Evolutionary conservation across 2,329 filamentous ascomycete genomes (phyloP).

Genomic region (Paecilomyces sp.): DNA sequence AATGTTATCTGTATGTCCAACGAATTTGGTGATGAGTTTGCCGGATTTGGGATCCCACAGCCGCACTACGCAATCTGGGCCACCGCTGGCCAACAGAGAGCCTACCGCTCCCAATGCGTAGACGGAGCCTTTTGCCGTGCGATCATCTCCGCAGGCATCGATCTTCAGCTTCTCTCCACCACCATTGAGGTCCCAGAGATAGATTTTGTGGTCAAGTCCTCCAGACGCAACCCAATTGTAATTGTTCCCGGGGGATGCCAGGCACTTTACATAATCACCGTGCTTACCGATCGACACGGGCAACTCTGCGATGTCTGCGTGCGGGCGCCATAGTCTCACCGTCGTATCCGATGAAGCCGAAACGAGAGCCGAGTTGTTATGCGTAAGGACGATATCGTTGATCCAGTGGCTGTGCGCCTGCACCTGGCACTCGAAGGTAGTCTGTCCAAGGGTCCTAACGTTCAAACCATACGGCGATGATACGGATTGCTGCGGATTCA

Average conservation of each 20-base stretch:
- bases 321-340: conserved; percentile 85
- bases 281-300: conserved; percentile 83
- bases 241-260: conserved; percentile 66
- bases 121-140: conserved; percentile 82
- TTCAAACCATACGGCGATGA: conserved; percentile 14
- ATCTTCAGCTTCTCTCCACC: conserved; percentile 82
- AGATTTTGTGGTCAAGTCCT: conserved; percentile 85
- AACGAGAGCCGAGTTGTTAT: conserved; percentile 70
- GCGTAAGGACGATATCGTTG: conserved; percentile 79
- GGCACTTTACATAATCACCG: conserved; percentile 91
- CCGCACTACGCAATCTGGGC: conserved; percentile 85
- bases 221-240: conserved; percentile 89
- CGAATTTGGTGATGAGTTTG: conserved; percentile 88
- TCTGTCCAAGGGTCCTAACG: conserved; percentile 29
- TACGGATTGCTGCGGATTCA: conserved; percentile 18
- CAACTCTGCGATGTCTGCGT: conserved; percentile 54
- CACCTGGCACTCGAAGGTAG: conserved; percentile 55
- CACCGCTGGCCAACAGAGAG: conserved; percentile 80
- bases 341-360: conserved; percentile 91
- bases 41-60: conserved; percentile 87
- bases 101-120: conserved; percentile 80
- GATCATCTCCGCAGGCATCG: conserved; percentile 66
- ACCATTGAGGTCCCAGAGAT: conserved; percentile 87
- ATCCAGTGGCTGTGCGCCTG: conserved; percentile 93
- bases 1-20: conserved; percentile 92